Evolutionary conservation across 2,329 filamentous ascomycete species (phyloP).

Genomic region (Ramularia endophylla): DNA sequence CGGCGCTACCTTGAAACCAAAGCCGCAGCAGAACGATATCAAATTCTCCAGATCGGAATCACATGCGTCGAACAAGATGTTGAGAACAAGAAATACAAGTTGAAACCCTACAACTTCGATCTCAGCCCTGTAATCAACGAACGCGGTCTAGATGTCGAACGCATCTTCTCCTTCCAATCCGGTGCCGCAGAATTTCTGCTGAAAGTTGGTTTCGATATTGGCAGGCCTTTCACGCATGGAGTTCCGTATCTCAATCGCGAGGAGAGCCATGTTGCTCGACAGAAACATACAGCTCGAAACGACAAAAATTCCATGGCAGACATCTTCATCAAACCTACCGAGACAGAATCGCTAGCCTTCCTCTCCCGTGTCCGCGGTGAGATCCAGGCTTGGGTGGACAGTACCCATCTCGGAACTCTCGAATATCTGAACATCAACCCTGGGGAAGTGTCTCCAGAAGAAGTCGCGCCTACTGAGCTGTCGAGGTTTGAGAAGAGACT

Average conservation of each 20-base stretch:
- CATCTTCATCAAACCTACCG: conserved; percentile 48
- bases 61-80: conserved; percentile 57
- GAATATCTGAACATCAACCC: conserved; percentile 32
- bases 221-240: conserved; percentile 50
- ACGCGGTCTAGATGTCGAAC: conserved; percentile 50
- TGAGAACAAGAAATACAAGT: conserved; percentile 49
- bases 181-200: conserved; percentile 58
- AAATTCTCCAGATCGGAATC: conserved; percentile 61
- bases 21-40: conserved; percentile 55
- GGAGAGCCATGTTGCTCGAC: conserved; percentile 48
- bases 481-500: conserved; percentile 59
- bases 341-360: conserved; percentile 48
- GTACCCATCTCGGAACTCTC: conserved; percentile 18
- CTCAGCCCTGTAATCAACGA: conserved; percentile 51
- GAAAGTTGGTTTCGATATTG: conserved; percentile 53
- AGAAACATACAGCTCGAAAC: conserved; percentile 39
- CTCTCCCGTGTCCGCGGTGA: conserved; percentile 41
- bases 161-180: conserved; percentile 55
- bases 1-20: conserved; percentile 57
- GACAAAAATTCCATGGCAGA: conserved; percentile 37
- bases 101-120: conserved; percentile 60
- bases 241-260: conserved; percentile 57
- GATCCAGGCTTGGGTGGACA: conserved; percentile 43
- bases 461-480: conserved; percentile 29
- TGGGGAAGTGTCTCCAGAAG: conserved; percentile 13